Conservation (phyloP, 2,329 filamentous ascomycete species). For the Fusarium nanum region DNA sequence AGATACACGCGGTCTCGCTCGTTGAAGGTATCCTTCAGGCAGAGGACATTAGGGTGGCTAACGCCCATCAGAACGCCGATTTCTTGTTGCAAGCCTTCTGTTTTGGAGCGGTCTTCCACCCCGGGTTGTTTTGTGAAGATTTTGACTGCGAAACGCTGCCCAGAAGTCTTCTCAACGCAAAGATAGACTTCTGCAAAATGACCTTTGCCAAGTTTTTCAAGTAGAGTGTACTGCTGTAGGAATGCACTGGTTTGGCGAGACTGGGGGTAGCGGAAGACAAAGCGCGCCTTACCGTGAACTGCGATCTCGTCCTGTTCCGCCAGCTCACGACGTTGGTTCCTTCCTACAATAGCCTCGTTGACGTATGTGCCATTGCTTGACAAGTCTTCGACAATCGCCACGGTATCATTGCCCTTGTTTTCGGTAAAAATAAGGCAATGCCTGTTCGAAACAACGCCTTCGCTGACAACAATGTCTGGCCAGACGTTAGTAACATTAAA, state of each 20-base stretch:
- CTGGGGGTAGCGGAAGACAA: constrained; percentile 90
- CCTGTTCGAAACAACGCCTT: constrained; percentile 87
- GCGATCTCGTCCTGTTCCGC: constrained; percentile 92
- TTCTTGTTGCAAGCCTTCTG: constrained; percentile 90
- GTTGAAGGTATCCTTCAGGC: constrained; percentile 94
- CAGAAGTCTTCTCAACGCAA: constrained; percentile 86
- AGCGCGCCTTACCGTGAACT: constrained; percentile 85
- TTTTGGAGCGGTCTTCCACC: constrained; percentile 84
- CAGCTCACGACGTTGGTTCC: constrained; percentile 90
- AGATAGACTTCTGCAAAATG: constrained; percentile 95
- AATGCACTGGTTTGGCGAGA: constrained; percentile 81
- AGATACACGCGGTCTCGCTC: constrained; percentile 92
- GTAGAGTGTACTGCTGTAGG: constrained; percentile 84
- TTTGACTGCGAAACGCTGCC: constrained; percentile 90
- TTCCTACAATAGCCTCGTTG: constrained; percentile 89
- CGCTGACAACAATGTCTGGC: constrained; percentile 76
- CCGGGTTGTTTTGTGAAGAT: constrained; percentile 88
- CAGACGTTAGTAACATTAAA: constrained; percentile 12
- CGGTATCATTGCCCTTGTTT: constrained; percentile 67
- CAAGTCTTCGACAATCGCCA: constrained; percentile 88
- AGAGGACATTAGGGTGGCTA: constrained; percentile 91
- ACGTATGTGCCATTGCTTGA: constrained; percentile 98
- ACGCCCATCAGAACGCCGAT: constrained; percentile 98
- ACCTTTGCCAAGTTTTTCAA: constrained; percentile 90
- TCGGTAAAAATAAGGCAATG: constrained; percentile 77